Base-by-base conservation (phyloP, 306 rosid species). In the Cucurbita maxima region DNA sequence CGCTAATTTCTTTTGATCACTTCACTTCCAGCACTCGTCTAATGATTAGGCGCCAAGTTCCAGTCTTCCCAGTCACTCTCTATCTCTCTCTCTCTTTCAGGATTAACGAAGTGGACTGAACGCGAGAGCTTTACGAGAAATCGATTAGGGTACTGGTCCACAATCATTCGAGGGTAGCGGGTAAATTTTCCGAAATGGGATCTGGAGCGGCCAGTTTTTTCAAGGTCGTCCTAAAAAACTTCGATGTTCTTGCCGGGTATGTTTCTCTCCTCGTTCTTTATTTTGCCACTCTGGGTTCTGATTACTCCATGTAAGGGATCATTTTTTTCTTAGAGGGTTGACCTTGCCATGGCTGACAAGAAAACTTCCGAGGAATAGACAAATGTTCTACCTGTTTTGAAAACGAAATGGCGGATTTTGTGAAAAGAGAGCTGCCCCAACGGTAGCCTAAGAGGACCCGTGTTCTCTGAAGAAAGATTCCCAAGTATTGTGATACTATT, bases 231-330 rank as follows among this genome's bases (percentile, higher is more conserved):
- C 88, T 95, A 11, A 85, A 10, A 64, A 91, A 95, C 77, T 86
- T 91, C 74, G 97, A 95, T 79, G 87, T 95, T 83, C 91, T 95
- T 81, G 99, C 96, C 64, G 96, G 99, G 99, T 95, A 85, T 63
- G 80, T 72, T 40, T 75, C 74, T 48, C 37, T 18, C 3, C 20
- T 30, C 3, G 3, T 30, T 30, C 34, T 30, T 30, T 30, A 30
- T 30, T 30, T 30, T 30, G 34, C 0, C 3, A 2, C 34, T 44
- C 20, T 71, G 66, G 57, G 36, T 55, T 52, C 20, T 59, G 52
- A 14, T 77, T 22, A 37, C 7, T 22, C 14, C 30, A 34, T 10
- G 34, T 6, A 40, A 45, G 64, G 64, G 15, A 0, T 74, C 41
- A 44, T 15, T 74, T 47, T 47, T 47, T 59, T 36, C 34, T 20